Conservation (phyloP, 257 asterid species). For the Thymus quinquecostatus region DNA sequence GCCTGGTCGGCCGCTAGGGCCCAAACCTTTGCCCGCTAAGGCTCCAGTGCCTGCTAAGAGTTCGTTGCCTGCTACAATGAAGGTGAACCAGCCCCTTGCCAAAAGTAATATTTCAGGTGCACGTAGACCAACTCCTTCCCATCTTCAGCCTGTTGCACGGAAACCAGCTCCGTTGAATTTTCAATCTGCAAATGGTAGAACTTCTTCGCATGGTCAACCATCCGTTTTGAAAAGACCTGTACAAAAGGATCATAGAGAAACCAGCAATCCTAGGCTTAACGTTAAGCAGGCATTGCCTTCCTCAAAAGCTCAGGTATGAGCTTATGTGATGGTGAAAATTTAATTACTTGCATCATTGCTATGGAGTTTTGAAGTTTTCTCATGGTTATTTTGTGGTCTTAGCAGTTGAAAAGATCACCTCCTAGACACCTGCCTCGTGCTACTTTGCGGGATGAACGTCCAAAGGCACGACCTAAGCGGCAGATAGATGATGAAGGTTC, state of each 20-base stretch:
- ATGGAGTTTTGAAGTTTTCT: neutral
- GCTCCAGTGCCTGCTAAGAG: constrained; percentile 49
- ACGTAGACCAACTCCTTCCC: constrained; percentile 42
- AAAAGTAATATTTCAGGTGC: constrained; percentile 37
- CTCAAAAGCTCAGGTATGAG: constrained; percentile 53
- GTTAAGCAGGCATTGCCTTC: constrained; percentile 47
- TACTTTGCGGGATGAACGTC: constrained; percentile 42
- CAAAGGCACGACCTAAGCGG: constrained; percentile 58
- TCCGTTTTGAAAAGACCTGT: constrained; percentile 48
- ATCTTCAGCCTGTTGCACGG: constrained; percentile 35
- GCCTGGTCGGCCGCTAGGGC: constrained; percentile 72
- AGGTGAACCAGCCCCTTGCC: constrained; percentile 39
- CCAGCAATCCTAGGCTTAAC: constrained; percentile 50
- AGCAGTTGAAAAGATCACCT: constrained; percentile 55
- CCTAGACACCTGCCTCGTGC: constrained; percentile 45
- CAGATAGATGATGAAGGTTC: constrained; percentile 42
- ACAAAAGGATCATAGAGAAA: constrained; percentile 45
- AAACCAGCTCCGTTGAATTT: constrained; percentile 33
- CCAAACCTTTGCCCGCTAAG: constrained; percentile 52
- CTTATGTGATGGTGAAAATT: neutral
- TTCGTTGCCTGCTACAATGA: constrained; percentile 44
- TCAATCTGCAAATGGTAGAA: constrained; percentile 40
- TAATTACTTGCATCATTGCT: neutral
- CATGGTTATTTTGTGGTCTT: constrained; percentile 16
- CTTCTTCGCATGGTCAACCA: constrained; percentile 43